Conservation (phyloP, 2,329 filamentous ascomycete species). For the Emmonsiellopsis sp. region DNA sequence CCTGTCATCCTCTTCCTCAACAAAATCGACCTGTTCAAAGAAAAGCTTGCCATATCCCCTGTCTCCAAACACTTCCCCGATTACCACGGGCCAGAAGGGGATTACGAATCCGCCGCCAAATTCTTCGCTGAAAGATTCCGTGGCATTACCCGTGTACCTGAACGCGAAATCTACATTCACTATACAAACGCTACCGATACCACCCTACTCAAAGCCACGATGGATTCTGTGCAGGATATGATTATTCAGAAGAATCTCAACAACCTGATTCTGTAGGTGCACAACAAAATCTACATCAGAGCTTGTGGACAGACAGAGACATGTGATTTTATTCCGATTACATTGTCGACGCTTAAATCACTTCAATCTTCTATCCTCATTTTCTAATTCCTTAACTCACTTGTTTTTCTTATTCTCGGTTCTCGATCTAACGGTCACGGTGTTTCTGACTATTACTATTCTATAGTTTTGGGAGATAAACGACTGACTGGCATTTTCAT, state of each 20-base stretch:
- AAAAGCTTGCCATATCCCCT: slow-evolving; percentile 62
- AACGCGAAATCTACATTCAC: slow-evolving; percentile 51
- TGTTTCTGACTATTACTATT: not conserved
- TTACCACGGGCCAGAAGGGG: slow-evolving; percentile 61
- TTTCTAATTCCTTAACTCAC: not conserved
- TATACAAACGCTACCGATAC: slow-evolving; percentile 56
- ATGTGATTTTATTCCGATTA: not conserved
- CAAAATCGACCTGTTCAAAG: slow-evolving; percentile 79
- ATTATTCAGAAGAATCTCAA: slow-evolving; percentile 77
- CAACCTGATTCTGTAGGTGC: slow-evolving; percentile 57
- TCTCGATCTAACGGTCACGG: too few species aligned
- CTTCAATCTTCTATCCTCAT: not conserved
- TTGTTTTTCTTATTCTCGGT: too few species aligned
- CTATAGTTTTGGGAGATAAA: not conserved
- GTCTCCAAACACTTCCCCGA: slow-evolving; percentile 71
- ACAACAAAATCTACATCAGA: not conserved
- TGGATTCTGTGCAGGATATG: slow-evolving; percentile 80
- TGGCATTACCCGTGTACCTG: slow-evolving; percentile 58
- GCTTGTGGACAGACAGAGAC: not conserved
- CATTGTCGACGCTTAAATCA: not conserved
- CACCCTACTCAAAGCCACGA: slow-evolving; percentile 74
- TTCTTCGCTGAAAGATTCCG: slow-evolving; percentile 78
- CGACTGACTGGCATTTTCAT: not conserved
- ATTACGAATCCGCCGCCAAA: slow-evolving; percentile 66
- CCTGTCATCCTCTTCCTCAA: slow-evolving; percentile 78